Base-by-base conservation (phyloP, 257 asterid genomes). In the Eustoma russellianum region DNA sequence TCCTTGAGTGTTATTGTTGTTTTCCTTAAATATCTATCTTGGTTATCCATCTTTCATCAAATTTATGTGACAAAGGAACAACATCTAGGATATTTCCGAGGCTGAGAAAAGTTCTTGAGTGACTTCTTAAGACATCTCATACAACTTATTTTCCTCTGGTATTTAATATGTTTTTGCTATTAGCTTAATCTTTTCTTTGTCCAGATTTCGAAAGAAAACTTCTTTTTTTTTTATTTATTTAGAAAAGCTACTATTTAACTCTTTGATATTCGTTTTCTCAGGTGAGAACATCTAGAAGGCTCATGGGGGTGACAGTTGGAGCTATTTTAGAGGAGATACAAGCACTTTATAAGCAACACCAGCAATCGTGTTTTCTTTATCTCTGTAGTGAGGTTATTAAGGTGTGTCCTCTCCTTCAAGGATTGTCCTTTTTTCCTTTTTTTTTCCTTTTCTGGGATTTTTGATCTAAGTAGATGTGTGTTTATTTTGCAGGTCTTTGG, bases 311-410 rank as follows among this genome's bases (percentile, higher is more conserved):
- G 50, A 92, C 97, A 55, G 81, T 92, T 59, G 98, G 95, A 69
- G 93, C 74, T 55, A 92, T 92, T 74, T 83, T 92, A 34, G 97
- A 79, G 78, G 98, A 85, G 85, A 91, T 91, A 79, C 97, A 91
- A 70, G 78, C 71, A 60, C 73, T 91, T 19, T 91, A 75, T 72
- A 73, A 63, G 63, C 95, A 80, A 57, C 88, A 91, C 67, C 92
- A 84, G 66, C 97, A 91, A 66, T 88, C 98, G 24, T 91, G 98
- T 51, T 84, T 90, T 63, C 90, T 90, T 62, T 91, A 91, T 74
- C 94, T 91, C 64, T 80, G 97, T 33, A 87, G 98, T 75, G 98
- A 91, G 82, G 94, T 87, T 70, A 88, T 91, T 60, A 88, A 91
- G 98, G 96, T 91, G 48, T 7, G 41, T 10, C 44, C 54, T 51